These are phyloP conservation scores for Primulina eburnea DNA, from an alignment of 257 asterid species.

Conservation along the genomic window DNA sequence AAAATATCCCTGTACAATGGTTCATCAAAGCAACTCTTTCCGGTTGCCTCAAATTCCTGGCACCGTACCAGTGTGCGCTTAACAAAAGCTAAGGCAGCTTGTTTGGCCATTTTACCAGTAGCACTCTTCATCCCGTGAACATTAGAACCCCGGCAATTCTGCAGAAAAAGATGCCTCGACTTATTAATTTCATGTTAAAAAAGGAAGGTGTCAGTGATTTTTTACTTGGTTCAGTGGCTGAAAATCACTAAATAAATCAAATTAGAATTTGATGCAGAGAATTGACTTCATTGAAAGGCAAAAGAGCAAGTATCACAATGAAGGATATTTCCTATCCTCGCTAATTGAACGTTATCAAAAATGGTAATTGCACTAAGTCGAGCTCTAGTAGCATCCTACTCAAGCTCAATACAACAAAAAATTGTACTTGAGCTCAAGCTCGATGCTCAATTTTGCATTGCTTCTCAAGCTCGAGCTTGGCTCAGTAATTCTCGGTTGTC, in stretches of 20 bases:
- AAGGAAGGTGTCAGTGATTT: neutral
- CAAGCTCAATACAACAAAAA: neutral
- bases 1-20: constrained; percentile 62
- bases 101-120: constrained; percentile 78
- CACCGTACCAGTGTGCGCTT: constrained; percentile 63
- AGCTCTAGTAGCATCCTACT: neutral
- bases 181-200: neutral
- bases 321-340: neutral
- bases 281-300: neutral
- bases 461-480: neutral
- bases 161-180: constrained; percentile 13
- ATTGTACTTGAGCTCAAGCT: neutral
- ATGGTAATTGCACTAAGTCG: neutral
- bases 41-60: constrained; percentile 62
- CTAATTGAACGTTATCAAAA: neutral
- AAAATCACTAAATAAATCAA: too few relatives aligned
- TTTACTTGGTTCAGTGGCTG: neutral
- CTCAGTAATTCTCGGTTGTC: neutral
- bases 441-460: neutral
- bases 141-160: constrained; percentile 79
- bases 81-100: constrained; percentile 81
- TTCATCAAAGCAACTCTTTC: constrained; percentile 82
- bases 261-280: neutral
- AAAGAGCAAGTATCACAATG: neutral
- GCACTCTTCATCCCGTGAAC: constrained; percentile 85